phyloP scores from a whole-genome alignment of 305 asterid species.

The Salvia sclarea region DNA sequence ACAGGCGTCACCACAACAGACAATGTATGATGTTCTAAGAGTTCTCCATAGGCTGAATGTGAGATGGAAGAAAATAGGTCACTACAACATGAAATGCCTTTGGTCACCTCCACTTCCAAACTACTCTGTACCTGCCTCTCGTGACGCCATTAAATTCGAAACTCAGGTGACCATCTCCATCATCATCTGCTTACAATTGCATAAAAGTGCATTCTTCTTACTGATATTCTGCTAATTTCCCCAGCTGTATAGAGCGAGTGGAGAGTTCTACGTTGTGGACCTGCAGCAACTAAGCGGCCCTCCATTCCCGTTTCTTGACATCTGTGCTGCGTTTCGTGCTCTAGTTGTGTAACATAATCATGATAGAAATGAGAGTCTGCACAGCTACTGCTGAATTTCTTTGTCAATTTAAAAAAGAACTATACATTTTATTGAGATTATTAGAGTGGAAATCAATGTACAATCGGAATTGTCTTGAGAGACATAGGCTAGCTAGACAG shows the following conservation, averaged over 20 bases:
- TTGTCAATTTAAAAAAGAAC: background rate
- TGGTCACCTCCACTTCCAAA: slow-evolving; percentile 48
- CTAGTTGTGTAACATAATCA: slow-evolving; percentile 29
- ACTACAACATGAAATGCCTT: slow-evolving; percentile 63
- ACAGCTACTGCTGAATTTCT: background rate
- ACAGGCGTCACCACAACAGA: slow-evolving; percentile 47
- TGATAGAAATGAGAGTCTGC: background rate
- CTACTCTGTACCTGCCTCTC: slow-evolving; percentile 29
- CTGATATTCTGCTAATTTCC: background rate
- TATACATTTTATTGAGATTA: slow-evolving; percentile 4
- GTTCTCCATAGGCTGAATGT: slow-evolving; percentile 57
- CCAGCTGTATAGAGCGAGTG: slow-evolving; percentile 61
- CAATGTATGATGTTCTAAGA: slow-evolving; percentile 47
- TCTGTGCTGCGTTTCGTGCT: slow-evolving; percentile 61
- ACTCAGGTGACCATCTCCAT: slow-evolving; percentile 43
- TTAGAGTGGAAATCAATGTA: slow-evolving; percentile 9
- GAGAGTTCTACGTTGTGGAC: slow-evolving; percentile 55
- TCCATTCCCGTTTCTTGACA: slow-evolving; percentile 58
- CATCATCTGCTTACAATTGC: background rate
- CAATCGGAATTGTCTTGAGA: background rate
- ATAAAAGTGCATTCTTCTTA: background rate
- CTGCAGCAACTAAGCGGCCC: slow-evolving; percentile 63
- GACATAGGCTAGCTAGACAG: slow-evolving; percentile 6
- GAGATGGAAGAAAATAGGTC: slow-evolving; percentile 63
- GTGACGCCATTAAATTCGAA: slow-evolving; percentile 54